phyloP scores from a whole-genome alignment of 768 basidiomycete genomes.

The Tylopilus vinaceipallidus region DNA sequence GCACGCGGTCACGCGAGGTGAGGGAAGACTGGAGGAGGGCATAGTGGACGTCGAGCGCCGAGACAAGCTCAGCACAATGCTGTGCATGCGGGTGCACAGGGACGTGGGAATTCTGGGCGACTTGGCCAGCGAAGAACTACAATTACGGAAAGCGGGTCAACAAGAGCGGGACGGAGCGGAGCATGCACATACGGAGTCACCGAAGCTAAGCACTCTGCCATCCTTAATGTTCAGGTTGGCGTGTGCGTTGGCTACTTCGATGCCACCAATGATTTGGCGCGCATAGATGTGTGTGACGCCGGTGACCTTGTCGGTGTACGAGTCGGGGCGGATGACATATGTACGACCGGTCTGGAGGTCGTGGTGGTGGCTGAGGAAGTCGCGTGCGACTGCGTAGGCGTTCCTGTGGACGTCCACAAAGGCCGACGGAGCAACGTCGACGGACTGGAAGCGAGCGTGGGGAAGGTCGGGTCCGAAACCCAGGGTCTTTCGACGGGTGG shows the following conservation, averaged over 20 bases:
- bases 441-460: slow-evolving; percentile 64
- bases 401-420: slow-evolving; percentile 42
- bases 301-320: slow-evolving; percentile 82
- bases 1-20: slow-evolving; percentile 4
- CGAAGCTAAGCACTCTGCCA: slow-evolving; percentile 80
- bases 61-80: slow-evolving; percentile 46
- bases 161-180: not conserved
- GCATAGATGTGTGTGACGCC: slow-evolving; percentile 90
- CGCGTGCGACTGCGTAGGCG: slow-evolving; percentile 59
- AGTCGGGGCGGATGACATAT: slow-evolving; percentile 73
- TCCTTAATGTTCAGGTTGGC: slow-evolving; percentile 91
- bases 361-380: slow-evolving; percentile 50
- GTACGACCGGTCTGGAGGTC: slow-evolving; percentile 34
- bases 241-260: slow-evolving; percentile 88
- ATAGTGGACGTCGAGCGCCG: slow-evolving; percentile 31
- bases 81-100: slow-evolving; percentile 49
- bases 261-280: slow-evolving; percentile 77
- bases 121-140: slow-evolving; percentile 75
- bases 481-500: slow-evolving; percentile 71
- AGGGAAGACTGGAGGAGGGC: slow-evolving; percentile 28
- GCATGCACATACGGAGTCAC: slow-evolving; percentile 67
- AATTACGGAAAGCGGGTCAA: slow-evolving; percentile 8
- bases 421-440: slow-evolving; percentile 36
- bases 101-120: slow-evolving; percentile 27
- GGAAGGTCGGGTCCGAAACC: slow-evolving; percentile 82